These are phyloP conservation scores for Aaosphaeria pasadenensis DNA, from an alignment of 2,329 filamentous ascomycete genomes.

Conservation along the genomic window DNA sequence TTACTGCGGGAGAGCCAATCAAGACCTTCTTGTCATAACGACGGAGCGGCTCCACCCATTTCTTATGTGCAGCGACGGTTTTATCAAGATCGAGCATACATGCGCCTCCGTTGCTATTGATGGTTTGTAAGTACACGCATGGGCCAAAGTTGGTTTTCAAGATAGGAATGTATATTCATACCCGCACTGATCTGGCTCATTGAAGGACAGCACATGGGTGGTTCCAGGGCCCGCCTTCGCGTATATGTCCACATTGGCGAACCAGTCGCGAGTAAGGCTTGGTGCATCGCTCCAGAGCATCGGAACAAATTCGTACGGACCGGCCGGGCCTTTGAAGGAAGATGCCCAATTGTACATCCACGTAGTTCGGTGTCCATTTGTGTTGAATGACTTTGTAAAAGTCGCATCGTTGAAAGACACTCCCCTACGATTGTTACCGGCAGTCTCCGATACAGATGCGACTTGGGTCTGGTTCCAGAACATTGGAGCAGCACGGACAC, in stretches of 20 bases:
- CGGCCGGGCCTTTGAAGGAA: constrained; percentile 32
- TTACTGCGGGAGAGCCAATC: constrained; percentile 30
- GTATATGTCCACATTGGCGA: constrained; percentile 8
- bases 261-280: constrained; percentile 18
- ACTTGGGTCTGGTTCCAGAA: too few species aligned
- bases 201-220: constrained; percentile 25
- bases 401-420: constrained; percentile 61
- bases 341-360: constrained; percentile 71
- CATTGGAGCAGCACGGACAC: too few species aligned
- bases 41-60: constrained; percentile 17
- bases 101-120: constrained; percentile 10
- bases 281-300: constrained; percentile 32
- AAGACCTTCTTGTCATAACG: constrained; percentile 15
- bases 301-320: constrained; percentile 58
- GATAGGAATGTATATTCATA: constrained; percentile 12
- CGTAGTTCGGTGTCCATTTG: constrained; percentile 39
- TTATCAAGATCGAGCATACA: constrained; percentile 17
- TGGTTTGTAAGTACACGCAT: background rate
- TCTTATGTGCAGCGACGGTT: constrained; percentile 12
- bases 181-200: constrained; percentile 33
- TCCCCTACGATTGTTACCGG: constrained; percentile 46
- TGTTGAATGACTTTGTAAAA: constrained; percentile 51
- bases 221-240: background rate
- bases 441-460: background rate
- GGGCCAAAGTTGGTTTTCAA: background rate